Conservation (phyloP, 83 land plant species). For the Larix sibirica region DNA sequence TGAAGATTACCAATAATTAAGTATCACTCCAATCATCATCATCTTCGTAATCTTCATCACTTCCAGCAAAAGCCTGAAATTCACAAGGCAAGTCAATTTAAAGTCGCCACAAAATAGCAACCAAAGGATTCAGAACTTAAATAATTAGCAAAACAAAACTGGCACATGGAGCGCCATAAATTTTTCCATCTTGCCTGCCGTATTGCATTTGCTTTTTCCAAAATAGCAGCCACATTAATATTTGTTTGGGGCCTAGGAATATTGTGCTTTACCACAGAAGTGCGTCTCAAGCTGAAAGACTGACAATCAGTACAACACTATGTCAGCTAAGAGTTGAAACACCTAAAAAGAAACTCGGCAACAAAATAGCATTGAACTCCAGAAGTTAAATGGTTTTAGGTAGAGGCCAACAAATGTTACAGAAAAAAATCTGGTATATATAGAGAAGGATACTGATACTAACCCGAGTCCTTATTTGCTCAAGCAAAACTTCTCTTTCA, state of each 20-base stretch:
- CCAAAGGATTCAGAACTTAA: background rate
- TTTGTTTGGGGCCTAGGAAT: slow-evolving; percentile 67
- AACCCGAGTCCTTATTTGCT: slow-evolving; percentile 84
- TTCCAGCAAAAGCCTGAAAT: slow-evolving; percentile 78
- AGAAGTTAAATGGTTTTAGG: background rate
- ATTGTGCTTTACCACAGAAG: slow-evolving; percentile 44
- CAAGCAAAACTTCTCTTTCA: slow-evolving; percentile 72
- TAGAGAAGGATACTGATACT: background rate
- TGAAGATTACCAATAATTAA: slow-evolving; percentile 11
- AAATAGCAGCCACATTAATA: slow-evolving; percentile 90
- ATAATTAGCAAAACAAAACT: background rate
- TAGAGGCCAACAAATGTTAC: background rate
- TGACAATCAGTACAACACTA: slow-evolving; percentile 21
- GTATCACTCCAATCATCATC: slow-evolving; percentile 82
- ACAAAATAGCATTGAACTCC: background rate
- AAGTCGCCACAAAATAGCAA: background rate
- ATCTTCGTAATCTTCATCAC: slow-evolving; percentile 82
- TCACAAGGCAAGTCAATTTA: background rate
- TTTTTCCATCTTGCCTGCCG: slow-evolving; percentile 64
- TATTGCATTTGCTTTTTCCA: slow-evolving; percentile 94
- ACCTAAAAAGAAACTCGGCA: background rate
- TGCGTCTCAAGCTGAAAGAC: slow-evolving; percentile 84
- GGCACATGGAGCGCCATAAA: background rate
- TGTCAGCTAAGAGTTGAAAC: background rate
- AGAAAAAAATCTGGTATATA: slow-evolving; percentile 3